phyloP scores from a whole-genome alignment of 805 yeast genomes.

The Huiozyma naganishii region DNA sequence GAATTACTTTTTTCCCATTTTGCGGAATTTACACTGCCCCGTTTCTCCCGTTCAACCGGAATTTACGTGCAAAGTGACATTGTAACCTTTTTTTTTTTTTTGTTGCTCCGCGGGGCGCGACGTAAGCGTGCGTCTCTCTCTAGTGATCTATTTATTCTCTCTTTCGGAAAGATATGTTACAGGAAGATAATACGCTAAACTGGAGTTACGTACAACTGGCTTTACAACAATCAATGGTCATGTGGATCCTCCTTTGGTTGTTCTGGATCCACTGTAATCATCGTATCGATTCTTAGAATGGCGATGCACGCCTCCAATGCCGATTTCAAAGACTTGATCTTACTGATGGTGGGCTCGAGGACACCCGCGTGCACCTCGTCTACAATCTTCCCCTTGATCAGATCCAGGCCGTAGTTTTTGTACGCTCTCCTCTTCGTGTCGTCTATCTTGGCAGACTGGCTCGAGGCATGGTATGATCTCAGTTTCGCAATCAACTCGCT shows the following conservation, averaged over 20 bases:
- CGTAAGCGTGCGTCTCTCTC: too few species aligned
- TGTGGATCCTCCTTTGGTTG: conserved; percentile 87
- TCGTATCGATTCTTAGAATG: conserved; percentile 92
- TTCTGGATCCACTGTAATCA: conserved; percentile 96
- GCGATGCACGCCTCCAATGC: conserved; percentile 98
- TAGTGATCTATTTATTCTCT: too few species aligned
- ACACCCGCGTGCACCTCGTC: conserved; percentile 81
- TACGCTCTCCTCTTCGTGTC: conserved; percentile 78
- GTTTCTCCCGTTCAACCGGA: too few species aligned
- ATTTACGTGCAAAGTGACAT: too few species aligned
- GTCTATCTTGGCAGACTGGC: conserved; percentile 76
- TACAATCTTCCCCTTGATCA: conserved; percentile 82
- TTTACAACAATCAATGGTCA: conserved; percentile 26
- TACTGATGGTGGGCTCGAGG: conserved; percentile 89
- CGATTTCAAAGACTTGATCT: conserved; percentile 83
- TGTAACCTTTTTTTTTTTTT: too few species aligned
- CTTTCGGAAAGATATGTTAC: too few species aligned
- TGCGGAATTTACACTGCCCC: too few species aligned
- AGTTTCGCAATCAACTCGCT: conserved; percentile 89
- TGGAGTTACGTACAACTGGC: not conserved
- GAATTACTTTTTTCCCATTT: too few species aligned
- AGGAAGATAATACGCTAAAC: too few species aligned
- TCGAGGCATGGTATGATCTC: conserved; percentile 91
- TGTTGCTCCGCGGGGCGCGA: too few species aligned
- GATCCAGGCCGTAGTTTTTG: conserved; percentile 85